Percentiles rank a stretch among this genome's conserved stretches.
Conservation (phyloP, 371 early-diverging fungal genomes). For the Rhizopus delemar region DNA sequence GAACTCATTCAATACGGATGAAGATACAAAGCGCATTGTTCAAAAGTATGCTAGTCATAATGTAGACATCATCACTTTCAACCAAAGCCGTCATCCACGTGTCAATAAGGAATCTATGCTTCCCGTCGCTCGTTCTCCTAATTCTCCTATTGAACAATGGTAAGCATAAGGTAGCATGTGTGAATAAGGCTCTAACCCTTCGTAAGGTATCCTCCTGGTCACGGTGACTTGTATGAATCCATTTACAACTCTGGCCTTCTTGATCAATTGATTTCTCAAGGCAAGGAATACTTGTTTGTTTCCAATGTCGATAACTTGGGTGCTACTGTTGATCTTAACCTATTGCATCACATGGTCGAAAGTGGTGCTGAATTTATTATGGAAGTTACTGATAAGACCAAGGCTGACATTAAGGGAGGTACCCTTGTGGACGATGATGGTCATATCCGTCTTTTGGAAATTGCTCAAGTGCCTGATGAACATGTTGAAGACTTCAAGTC, state of each 20-base stretch:
- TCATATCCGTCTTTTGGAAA: constrained; percentile 93
- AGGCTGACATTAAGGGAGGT: constrained; percentile 99
- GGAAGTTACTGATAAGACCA: constrained; percentile 99
- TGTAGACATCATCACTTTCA: constrained; percentile 93
- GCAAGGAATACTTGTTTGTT: constrained; percentile 99
- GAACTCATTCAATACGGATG: constrained; percentile 99
- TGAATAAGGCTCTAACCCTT: background rate
- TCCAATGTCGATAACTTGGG: constrained; percentile 99
- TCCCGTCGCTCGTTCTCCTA: constrained; percentile 77
- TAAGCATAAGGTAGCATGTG: constrained; percentile 14
- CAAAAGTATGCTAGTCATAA: constrained; percentile 94
- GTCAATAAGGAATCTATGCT: constrained; percentile 92
- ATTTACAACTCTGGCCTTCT: constrained; percentile 93
- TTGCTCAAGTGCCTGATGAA: constrained; percentile 98
- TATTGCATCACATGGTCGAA: constrained; percentile 91
- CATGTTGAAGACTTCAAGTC: constrained; percentile 99
- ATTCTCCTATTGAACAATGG: constrained; percentile 59
- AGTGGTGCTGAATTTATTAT: constrained; percentile 95
- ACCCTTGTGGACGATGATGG: constrained; percentile 98
- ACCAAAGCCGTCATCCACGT: constrained; percentile 97
- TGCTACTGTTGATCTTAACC: constrained; percentile 95
- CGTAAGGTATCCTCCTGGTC: constrained; percentile 97
- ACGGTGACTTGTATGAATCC: constrained; percentile 98
- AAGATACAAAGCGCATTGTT: constrained; percentile 95
- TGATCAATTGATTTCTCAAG: constrained; percentile 93